Evolutionary conservation across 2,329 filamentous ascomycete genomes (phyloP), one percentile per base, ranked within the genome.

Genomic region (Truncatella angustata): DNA sequence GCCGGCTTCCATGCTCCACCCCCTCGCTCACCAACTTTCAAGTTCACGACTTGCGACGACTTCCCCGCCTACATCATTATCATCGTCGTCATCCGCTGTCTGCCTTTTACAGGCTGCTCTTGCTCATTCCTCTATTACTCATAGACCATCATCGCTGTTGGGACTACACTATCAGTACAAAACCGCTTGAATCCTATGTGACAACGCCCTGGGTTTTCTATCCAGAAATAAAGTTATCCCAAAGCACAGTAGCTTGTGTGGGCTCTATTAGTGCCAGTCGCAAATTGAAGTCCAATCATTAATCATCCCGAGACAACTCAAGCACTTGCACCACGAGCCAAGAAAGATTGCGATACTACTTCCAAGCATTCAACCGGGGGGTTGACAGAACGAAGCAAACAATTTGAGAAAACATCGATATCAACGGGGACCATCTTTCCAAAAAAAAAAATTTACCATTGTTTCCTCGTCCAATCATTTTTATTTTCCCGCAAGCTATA

Each of bases 281-380:
- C 34, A 49, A 34, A 24, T 49, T 39, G 20, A n/a, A 39, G 12
- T 35, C 45, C 45, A 37, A 49, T 49, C 34, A 49, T 26, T 16
- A 37, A 49, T 37, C 34, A 49, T 36, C 37, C 30, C 44, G 44
- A 11, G 44, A 12, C 23, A 28, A 47, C 44, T 12, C 26, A 34
- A 30, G 18, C 44, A 47, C n/a, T n/a, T n/a, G n/a, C n/a, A n/a
- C n/a, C n/a, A n/a, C n/a, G n/a, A n/a, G n/a, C n/a, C n/a, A n/a
- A n/a, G n/a, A n/a, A n/a, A n/a, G n/a, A 35, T 35, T 34, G 30
- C 20, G 16, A 35, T 20, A 39, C n/a, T 20, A 12, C 32, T 18
- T 37, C 45, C 18, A 28, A 9, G 24, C 45, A 49, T 11, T 28
- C n/a, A 20, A 30, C 45, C 37, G 36, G n/a, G n/a, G n/a, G 45